Conservation (phyloP, 495 filamentous ascomycete species). For the Hypoxylon crocopeplum region DNA sequence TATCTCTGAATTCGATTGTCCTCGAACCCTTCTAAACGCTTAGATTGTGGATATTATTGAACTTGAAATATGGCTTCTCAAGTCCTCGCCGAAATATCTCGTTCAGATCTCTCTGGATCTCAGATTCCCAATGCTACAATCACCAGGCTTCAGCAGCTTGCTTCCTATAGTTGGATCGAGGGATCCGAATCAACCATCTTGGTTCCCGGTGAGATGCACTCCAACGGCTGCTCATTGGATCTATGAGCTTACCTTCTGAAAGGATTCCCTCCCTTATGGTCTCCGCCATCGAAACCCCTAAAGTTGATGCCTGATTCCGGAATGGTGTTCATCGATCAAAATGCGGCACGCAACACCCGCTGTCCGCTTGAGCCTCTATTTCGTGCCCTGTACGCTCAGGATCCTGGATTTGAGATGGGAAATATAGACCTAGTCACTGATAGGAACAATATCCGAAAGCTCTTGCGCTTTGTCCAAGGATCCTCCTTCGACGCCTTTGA, state of each 20-base stretch:
- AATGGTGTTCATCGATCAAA: slow-evolving; percentile 50
- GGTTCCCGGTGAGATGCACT: slow-evolving; percentile 51
- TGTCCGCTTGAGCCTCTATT: slow-evolving; percentile 60
- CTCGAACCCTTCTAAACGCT: no score
- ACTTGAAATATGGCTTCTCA: no score
- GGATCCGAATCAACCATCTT: slow-evolving; percentile 45
- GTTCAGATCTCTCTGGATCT: no score
- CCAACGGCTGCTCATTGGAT: no score
- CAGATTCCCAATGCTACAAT: no score
- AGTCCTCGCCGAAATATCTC: no score
- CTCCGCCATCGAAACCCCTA: slow-evolving; percentile 32
- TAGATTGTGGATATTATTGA: no score
- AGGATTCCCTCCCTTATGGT: slow-evolving; percentile 51
- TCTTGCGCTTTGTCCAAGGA: slow-evolving; percentile 56
- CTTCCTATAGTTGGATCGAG: slow-evolving; percentile 61
- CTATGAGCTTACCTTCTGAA: no score
- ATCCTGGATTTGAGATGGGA: slow-evolving; percentile 53
- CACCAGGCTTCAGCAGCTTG: slow-evolving; percentile 48
- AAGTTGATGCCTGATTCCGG: slow-evolving; percentile 48
- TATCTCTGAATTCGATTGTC: no score
- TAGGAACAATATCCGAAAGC: slow-evolving; percentile 60
- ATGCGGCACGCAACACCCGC: slow-evolving; percentile 51
- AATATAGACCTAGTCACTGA: slow-evolving; percentile 58
- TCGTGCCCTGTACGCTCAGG: slow-evolving; percentile 50
- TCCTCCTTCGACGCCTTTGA: slow-evolving; percentile 45